Percentiles rank a stretch among this genome's conserved stretches.
Conservation (phyloP, 78 protist genomes). For the Blattamonas nauphoetae region DNA sequence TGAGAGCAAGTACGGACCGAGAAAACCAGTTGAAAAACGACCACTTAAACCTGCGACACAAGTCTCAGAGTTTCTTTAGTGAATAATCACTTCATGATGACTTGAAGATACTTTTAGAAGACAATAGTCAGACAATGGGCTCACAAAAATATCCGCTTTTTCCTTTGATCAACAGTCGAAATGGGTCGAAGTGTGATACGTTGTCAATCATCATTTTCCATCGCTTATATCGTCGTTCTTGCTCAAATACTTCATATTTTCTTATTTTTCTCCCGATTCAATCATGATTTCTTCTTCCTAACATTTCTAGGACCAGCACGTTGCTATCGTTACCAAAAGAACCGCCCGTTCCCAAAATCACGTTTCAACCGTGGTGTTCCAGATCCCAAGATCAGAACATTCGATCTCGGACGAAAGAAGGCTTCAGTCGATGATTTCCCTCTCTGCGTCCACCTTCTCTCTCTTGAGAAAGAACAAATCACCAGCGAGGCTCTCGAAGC, state of each 20-base stretch:
- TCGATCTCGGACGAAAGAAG: conserved; percentile 91
- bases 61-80: too few species aligned
- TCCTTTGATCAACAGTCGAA: too few species aligned
- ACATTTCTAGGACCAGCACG: too few species aligned
- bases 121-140: too few species aligned
- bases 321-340: conserved; percentile 70
- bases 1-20: too few species aligned
- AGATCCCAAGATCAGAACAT: conserved; percentile 79
- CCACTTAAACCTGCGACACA: too few species aligned
- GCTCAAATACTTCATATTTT: neutral
- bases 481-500: conserved; percentile 98
- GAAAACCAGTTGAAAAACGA: too few species aligned
- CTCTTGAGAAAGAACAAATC: too few species aligned
- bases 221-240: neutral
- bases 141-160: too few species aligned
- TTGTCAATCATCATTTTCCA: neutral
- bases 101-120: too few species aligned
- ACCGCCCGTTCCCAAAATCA: conserved; percentile 98
- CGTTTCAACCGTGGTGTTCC: conserved; percentile 99
- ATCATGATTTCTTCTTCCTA: neutral
- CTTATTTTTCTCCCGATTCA: neutral
- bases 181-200: too few species aligned
- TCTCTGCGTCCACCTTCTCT: conserved; percentile 89
- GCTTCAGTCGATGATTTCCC: conserved; percentile 93
- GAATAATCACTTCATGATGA: too few species aligned